Evolutionary conservation across 768 basidiomycete genomes (phyloP), one percentile per base, ranked within the genome.

Genomic region (Mycena maculata): DNA sequence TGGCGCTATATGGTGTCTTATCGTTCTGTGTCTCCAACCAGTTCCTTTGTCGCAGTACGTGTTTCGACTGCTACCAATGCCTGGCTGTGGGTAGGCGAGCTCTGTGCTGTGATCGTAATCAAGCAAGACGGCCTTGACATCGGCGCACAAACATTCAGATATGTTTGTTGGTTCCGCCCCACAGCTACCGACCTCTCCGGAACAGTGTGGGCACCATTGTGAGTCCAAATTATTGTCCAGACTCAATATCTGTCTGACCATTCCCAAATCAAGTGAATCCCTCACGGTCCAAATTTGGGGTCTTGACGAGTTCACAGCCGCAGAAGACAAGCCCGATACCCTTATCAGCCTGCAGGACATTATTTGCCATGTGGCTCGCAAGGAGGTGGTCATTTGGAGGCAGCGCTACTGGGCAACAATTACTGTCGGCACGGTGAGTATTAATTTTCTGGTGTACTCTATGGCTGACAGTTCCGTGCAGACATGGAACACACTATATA

Each of bases 151-250:
- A n/a, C n/a, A 4, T 65, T 65, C n/a, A 50, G 64, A 1, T 54
- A 38, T 33, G 12, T 65, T 18, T 57, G 64, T 0, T 65, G 64
- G 64, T 60, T 59, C 13, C 41, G 49, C 18, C 57, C 64, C n/a
- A 41, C 48, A 5, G 18, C 47, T 0, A 20, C 38, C 1, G 22
- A 33, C 16, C 47, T 65, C 25, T 13, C 0, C 1, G 39, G 55
- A 2, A 65, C 63, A 1, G 56, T 65, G 1, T 65, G 63, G 63
- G 16, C 18, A 1, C 6, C 20, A 20, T 64, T 64, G 55, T 64
- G 38, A 64, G 55, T 55, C 4, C 3, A n/a, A n/a, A n/a, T 45
- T 3, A 2, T 2, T 11, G n/a, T 3, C 33, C 38, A 3, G 20
- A 3, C 6, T 56, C 39, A 7, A 3, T 31, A 4, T 10, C 18